Conservation (phyloP, 1,284 basidiomycete genomes). For the Uromyces viciae-fabae region DNA sequence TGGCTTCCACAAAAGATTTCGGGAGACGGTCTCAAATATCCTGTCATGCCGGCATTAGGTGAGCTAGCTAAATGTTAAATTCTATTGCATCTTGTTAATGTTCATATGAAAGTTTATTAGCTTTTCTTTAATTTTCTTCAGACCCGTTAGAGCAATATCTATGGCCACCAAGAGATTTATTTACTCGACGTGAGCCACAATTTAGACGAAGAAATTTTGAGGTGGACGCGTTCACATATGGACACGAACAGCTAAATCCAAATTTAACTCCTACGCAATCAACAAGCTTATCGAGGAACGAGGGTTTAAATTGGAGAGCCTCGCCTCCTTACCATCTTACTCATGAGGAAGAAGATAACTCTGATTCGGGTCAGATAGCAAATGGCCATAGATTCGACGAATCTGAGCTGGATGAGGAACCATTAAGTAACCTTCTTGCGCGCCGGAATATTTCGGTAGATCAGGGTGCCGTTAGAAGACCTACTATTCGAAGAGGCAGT, state of each 20-base stretch:
- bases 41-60: constrained; percentile 29
- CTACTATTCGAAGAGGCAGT: constrained; percentile 64
- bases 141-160: constrained; percentile 49
- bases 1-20: constrained; percentile 47
- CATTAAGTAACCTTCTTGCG: not conserved
- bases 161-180: constrained; percentile 50
- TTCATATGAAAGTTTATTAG: not conserved
- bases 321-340: constrained; percentile 45
- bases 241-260: constrained; percentile 49
- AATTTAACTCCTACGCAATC: constrained; percentile 27
- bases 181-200: constrained; percentile 20
- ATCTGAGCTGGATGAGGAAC: constrained; percentile 20
- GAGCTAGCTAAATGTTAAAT: constrained; percentile 4
- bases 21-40: constrained; percentile 49
- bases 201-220: not conserved
- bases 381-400: not conserved
- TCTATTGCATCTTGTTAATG: constrained; percentile 6
- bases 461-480: not conserved
- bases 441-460: not conserved
- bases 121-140: constrained; percentile 22
- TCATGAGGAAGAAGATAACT: constrained; percentile 23
- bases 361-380: constrained; percentile 1
- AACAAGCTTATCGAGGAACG: not conserved
- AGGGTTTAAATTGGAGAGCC: not conserved
- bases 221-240: constrained; percentile 50